These are phyloP conservation scores for Neophaeococcomyces mojaviensis DNA, from an alignment of 2,329 filamentous ascomycete genomes.

Conservation along the genomic window DNA sequence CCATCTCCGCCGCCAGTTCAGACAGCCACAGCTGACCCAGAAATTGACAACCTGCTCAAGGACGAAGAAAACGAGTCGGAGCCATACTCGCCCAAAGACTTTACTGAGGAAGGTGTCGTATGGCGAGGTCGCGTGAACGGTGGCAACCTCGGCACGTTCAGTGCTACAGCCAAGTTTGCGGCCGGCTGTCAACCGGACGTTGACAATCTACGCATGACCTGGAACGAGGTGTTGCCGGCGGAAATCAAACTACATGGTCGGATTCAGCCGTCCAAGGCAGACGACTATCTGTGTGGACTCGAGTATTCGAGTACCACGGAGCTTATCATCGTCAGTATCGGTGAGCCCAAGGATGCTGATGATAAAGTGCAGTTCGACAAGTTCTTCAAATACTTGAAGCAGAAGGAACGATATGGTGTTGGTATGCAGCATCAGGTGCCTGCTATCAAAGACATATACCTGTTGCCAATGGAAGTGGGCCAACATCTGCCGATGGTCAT, in stretches of 20 bases:
- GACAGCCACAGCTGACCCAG: constrained; percentile 57
- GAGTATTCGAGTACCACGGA: constrained; percentile 77
- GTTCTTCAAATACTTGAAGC: constrained; percentile 80
- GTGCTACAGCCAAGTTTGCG: constrained; percentile 70
- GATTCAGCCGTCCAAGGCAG: constrained; percentile 73
- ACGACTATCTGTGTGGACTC: constrained; percentile 83
- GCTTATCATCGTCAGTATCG: constrained; percentile 70
- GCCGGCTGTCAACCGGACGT: constrained; percentile 61
- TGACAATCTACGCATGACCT: constrained; percentile 35
- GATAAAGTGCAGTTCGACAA: constrained; percentile 60
- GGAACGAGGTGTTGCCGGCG: constrained; percentile 67
- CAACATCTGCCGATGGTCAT: constrained; percentile 74
- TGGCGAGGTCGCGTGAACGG: constrained; percentile 74
- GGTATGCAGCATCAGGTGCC: constrained; percentile 66
- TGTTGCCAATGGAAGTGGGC: constrained; percentile 75
- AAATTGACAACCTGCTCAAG: constrained; percentile 81
- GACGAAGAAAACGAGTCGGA: constrained; percentile 75
- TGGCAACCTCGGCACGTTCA: constrained; percentile 68
- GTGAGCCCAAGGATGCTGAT: constrained; percentile 36
- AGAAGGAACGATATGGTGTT: constrained; percentile 78
- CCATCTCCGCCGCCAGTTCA: constrained; percentile 30
- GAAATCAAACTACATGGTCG: constrained; percentile 57
- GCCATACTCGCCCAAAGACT: constrained; percentile 74
- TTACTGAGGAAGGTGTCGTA: constrained; percentile 61
- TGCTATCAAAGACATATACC: constrained; percentile 81